These are phyloP conservation scores for Oryza rufipogon DNA, from an alignment of 176 grass and related monocot species.

Conservation along the genomic window DNA sequence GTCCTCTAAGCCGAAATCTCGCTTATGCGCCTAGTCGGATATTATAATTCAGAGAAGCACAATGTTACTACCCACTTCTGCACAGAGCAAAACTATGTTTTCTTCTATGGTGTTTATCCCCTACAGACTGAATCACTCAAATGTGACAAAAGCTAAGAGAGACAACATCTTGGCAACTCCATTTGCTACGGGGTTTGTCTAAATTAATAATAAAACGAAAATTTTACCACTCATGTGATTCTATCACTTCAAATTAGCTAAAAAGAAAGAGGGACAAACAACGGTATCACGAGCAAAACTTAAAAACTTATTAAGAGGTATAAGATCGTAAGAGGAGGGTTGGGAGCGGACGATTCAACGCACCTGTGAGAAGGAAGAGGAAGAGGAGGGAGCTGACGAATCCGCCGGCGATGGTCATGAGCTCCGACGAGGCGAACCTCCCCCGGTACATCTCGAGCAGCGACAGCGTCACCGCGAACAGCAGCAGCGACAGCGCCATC, in stretches of 20 bases:
- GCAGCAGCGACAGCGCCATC: conserved; percentile 80
- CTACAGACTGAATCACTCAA: background rate
- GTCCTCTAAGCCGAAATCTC: background rate
- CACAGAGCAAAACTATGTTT: background rate
- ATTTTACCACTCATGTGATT: background rate
- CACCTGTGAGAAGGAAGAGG: conserved; percentile 83
- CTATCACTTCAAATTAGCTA: conserved; percentile 22
- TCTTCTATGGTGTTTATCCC: background rate
- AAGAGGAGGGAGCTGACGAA: conserved; percentile 91
- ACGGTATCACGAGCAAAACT: background rate
- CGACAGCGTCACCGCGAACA: conserved; percentile 85
- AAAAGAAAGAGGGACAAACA: background rate
- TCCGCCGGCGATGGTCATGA: conserved; percentile 93
- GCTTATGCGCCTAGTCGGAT: background rate
- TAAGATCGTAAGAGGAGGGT: background rate
- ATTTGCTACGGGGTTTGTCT: background rate
- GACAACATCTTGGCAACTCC: background rate
- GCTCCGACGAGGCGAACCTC: conserved; percentile 85
- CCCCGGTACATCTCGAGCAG: conserved; percentile 91
- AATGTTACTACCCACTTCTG: background rate
- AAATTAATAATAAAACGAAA: background rate
- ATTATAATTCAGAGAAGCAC: background rate
- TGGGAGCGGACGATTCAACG: conserved; percentile 21
- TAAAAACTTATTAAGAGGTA: background rate
- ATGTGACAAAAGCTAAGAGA: background rate